phyloP scores from a whole-genome alignment of 352 stramenopile genomes.

The Globisporangium yorkense region DNA sequence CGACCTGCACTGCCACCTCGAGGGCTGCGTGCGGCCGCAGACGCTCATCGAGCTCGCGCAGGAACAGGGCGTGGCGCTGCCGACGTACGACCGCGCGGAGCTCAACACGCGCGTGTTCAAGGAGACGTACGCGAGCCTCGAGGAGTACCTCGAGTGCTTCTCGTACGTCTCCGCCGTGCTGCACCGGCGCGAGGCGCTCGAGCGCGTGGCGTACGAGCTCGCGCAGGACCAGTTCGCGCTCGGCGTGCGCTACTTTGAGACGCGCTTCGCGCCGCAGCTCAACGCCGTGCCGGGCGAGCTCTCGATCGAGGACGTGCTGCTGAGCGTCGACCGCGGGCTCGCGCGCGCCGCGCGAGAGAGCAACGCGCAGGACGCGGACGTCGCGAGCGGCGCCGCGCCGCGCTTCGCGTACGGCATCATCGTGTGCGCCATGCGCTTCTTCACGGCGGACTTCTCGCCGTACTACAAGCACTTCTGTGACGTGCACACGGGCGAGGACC shows the following conservation, averaged over 20 bases:
- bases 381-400: constrained; percentile 45
- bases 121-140: constrained; percentile 69
- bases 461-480: constrained; percentile 86
- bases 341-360: constrained; percentile 60
- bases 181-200: constrained; percentile 47
- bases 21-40: constrained; percentile 71
- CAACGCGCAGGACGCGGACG: constrained; percentile 49
- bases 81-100: constrained; percentile 63
- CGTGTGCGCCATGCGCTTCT: constrained; percentile 87
- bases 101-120: constrained; percentile 71
- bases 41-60: constrained; percentile 83
- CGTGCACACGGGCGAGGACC: constrained; percentile 67
- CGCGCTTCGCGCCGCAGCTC: constrained; percentile 82
- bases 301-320: constrained; percentile 68
- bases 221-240: constrained; percentile 69
- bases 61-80: constrained; percentile 59
- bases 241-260: constrained; percentile 85
- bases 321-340: constrained; percentile 54
- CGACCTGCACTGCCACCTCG: constrained; percentile 85
- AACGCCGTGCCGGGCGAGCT: constrained; percentile 55
- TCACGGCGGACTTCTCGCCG: constrained; percentile 67
- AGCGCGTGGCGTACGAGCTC: constrained; percentile 85
- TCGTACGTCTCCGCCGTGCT: constrained; percentile 68
- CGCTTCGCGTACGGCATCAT: constrained; percentile 84
- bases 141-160: constrained; percentile 86